phyloP scores from a whole-genome alignment of 2,329 filamentous ascomycete species.

The Esteya vermicola region DNA sequence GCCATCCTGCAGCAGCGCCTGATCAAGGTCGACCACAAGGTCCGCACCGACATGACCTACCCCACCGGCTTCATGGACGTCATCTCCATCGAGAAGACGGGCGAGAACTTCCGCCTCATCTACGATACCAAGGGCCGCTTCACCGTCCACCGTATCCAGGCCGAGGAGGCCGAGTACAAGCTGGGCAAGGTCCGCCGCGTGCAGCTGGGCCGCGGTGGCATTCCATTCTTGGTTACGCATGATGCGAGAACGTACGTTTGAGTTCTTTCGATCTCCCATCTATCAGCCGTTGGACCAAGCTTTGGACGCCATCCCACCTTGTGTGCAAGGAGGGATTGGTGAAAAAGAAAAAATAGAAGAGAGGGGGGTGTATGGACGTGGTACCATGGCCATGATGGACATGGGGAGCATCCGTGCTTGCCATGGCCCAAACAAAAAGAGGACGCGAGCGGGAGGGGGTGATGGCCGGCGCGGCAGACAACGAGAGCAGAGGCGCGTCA shows the following conservation, averaged over 20 bases:
- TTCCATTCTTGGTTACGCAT: slow-evolving; percentile 99
- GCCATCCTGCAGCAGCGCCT: slow-evolving; percentile 99
- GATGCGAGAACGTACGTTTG: slow-evolving; percentile 99
- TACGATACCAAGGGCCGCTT: slow-evolving; percentile 99
- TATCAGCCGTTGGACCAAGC: slow-evolving; percentile 99
- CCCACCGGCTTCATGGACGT: slow-evolving; percentile 99
- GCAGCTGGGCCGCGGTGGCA: slow-evolving; percentile 97
- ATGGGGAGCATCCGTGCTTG: too few relatives aligned
- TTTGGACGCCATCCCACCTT: slow-evolving; percentile 54
- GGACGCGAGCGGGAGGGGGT: too few relatives aligned
- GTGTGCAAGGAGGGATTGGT: too few relatives aligned
- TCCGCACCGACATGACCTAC: slow-evolving; percentile 97
- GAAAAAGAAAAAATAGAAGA: slow-evolving; percentile 2
- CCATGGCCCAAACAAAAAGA: too few relatives aligned
- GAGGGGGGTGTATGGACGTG: too few relatives aligned
- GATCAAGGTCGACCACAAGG: slow-evolving; percentile 99
- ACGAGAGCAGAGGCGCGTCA: too few relatives aligned
- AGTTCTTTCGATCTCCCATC: slow-evolving; percentile 56
- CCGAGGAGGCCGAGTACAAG: slow-evolving; percentile 99
- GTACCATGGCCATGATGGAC: too few relatives aligned
- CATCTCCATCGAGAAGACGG: slow-evolving; percentile 98
- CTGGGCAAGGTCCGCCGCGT: slow-evolving; percentile 99
- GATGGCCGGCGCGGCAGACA: too few relatives aligned
- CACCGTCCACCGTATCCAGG: slow-evolving; percentile 98
- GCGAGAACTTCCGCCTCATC: slow-evolving; percentile 99